phyloP scores from a whole-genome alignment of 148 eudicot species.

The Arctostaphylos glauca region DNA sequence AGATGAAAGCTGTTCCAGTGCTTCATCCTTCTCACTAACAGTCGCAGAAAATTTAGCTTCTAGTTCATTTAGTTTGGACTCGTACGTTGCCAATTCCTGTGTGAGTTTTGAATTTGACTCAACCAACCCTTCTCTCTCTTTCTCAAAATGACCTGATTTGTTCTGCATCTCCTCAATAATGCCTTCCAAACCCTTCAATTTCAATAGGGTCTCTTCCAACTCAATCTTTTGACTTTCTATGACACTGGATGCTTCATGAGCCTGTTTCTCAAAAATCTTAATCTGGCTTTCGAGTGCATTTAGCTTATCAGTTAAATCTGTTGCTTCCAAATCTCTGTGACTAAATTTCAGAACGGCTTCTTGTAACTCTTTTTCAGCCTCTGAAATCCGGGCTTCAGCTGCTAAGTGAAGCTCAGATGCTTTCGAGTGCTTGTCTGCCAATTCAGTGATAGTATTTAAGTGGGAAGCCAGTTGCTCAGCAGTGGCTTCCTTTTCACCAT shows the following conservation, averaged over 20 bases:
- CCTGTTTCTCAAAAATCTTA: slow-evolving; percentile 41
- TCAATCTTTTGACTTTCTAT: slow-evolving; percentile 54
- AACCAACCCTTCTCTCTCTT: slow-evolving; percentile 46
- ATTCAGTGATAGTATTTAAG: slow-evolving; percentile 57
- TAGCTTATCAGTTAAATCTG: slow-evolving; percentile 45
- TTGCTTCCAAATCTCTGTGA: slow-evolving; percentile 54
- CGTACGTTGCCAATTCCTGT: slow-evolving; percentile 51
- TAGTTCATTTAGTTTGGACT: slow-evolving; percentile 54
- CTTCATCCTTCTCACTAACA: slow-evolving; percentile 51
- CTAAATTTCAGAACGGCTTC: slow-evolving; percentile 44
- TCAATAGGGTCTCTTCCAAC: slow-evolving; percentile 47
- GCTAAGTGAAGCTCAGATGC: slow-evolving; percentile 55
- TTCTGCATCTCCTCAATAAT: slow-evolving; percentile 46
- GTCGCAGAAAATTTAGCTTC: slow-evolving; percentile 40
- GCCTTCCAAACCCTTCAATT: slow-evolving; percentile 50
- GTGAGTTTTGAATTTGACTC: slow-evolving; percentile 62
- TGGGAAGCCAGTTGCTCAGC: slow-evolving; percentile 68
- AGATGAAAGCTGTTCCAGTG: slow-evolving; percentile 37
- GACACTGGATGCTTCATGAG: slow-evolving; percentile 39
- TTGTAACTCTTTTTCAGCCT: slow-evolving; percentile 48
- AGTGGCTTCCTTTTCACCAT: slow-evolving; percentile 61
- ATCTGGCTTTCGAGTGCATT: slow-evolving; percentile 44
- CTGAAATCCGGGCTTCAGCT: slow-evolving; percentile 51
- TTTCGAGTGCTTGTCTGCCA: slow-evolving; percentile 64
- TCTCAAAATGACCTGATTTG: slow-evolving; percentile 39